phyloP scores from a whole-genome alignment of 441 rosid species.

The Manihot esculenta region DNA sequence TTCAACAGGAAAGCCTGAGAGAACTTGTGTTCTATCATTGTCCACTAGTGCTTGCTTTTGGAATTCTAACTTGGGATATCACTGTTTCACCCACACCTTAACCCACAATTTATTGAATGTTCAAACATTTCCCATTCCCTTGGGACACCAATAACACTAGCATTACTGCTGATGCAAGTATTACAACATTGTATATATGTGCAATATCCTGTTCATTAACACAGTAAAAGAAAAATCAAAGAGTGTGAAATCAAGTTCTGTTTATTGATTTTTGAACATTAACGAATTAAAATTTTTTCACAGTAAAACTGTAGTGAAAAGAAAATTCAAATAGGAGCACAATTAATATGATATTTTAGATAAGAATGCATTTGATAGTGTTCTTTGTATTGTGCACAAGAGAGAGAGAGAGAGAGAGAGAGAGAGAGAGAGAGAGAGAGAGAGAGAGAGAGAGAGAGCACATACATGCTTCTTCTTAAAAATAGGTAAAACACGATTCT shows the following conservation, averaged over 20 bases:
- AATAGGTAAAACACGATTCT: constrained; percentile 68
- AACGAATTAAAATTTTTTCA: background rate
- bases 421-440: too few species aligned
- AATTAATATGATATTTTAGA: too few species aligned
- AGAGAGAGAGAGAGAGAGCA: constrained; percentile 6
- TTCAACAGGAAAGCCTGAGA: background rate
- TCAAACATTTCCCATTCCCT: background rate
- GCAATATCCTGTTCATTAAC: background rate
- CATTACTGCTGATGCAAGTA: background rate
- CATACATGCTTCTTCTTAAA: constrained; percentile 88
- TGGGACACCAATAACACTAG: background rate
- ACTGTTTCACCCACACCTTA: too few species aligned
- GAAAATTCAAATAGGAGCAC: too few species aligned
- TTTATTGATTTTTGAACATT: background rate
- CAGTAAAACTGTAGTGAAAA: too few species aligned
- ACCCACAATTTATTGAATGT: background rate
- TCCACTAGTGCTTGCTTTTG: too few species aligned
- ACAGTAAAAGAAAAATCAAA: too few species aligned
- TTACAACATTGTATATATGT: background rate
- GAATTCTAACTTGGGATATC: too few species aligned
- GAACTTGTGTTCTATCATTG: background rate
- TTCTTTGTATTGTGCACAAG: background rate
- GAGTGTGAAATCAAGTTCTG: background rate
- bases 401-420: too few species aligned
- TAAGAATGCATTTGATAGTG: too few species aligned